These are phyloP conservation scores for Coemansia sp. DNA, from an alignment of 192 early-diverging fungal genomes.

Conservation along the genomic window DNA sequence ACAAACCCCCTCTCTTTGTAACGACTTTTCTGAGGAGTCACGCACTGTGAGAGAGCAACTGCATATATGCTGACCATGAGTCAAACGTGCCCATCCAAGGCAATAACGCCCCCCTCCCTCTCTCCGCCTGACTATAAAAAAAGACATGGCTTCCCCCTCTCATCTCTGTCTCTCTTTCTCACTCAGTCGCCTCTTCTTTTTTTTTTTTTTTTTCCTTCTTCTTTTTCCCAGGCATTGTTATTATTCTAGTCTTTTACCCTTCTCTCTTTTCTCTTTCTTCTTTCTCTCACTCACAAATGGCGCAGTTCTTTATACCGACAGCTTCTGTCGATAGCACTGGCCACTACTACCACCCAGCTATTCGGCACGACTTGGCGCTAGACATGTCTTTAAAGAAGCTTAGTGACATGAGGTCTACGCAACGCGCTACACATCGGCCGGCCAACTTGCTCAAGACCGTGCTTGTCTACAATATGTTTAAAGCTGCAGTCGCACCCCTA, in stretches of 20 bases:
- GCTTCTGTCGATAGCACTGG: neutral
- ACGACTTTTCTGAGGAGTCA: neutral
- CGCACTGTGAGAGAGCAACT: neutral
- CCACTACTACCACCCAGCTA: constrained; percentile 25
- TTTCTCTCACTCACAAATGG: neutral
- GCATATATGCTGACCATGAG: constrained; percentile 1
- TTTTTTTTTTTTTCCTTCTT: neutral
- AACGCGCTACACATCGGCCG: constrained; percentile 36
- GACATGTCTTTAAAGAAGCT: constrained; percentile 51
- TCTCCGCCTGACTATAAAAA: neutral
- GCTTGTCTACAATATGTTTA: constrained; percentile 52
- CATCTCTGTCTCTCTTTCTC: neutral
- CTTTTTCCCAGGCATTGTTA: neutral
- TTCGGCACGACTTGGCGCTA: constrained; percentile 30
- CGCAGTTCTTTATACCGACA: constrained; percentile 21
- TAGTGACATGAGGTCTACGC: constrained; percentile 32
- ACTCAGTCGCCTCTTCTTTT: neutral
- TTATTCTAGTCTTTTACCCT: neutral
- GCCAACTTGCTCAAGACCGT: constrained; percentile 46
- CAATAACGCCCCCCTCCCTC: neutral
- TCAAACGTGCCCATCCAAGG: constrained; percentile 1
- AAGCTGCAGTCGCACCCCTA: constrained; percentile 16
- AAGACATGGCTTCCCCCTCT: neutral
- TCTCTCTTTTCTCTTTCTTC: constrained; percentile 1
- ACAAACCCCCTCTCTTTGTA: neutral